phyloP scores from a whole-genome alignment of 2,329 filamentous ascomycete species.

The Cercospora sp. region DNA sequence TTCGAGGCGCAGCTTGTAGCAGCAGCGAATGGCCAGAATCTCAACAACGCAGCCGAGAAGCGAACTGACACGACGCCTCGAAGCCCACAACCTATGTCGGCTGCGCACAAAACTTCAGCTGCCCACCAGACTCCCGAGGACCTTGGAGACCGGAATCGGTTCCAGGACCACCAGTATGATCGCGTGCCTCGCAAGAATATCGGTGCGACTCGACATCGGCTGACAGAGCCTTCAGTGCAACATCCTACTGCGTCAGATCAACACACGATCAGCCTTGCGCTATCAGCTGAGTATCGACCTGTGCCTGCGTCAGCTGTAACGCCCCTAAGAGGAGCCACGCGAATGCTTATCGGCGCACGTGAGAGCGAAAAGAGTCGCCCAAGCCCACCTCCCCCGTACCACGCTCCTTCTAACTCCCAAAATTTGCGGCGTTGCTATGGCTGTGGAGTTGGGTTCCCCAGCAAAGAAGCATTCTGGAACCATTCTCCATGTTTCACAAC shows the following conservation, averaged over 20 bases:
- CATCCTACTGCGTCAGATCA: not conserved
- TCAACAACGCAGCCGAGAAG: not conserved
- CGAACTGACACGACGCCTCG: not conserved
- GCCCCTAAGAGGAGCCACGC: not conserved
- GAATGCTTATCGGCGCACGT: not conserved
- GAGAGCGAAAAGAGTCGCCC: not conserved
- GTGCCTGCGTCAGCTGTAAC: not conserved
- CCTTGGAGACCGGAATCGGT: not conserved
- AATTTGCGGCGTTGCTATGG: slow-evolving; percentile 7
- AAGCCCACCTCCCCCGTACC: not conserved
- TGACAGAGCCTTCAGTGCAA: not conserved
- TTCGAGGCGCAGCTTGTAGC: slow-evolving; percentile 6
- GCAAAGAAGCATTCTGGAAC: not conserved
- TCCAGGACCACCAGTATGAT: not conserved
- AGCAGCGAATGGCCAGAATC: not conserved
- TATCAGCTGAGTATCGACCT: not conserved
- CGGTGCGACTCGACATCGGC: not conserved
- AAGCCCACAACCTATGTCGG: not conserved
- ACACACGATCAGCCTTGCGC: not conserved
- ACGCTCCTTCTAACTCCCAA: not conserved
- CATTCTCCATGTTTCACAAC: slow-evolving; percentile 11
- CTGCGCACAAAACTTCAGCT: not conserved
- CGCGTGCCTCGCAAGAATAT: not conserved
- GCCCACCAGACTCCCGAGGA: not conserved
- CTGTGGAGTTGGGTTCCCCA: not conserved